phyloP scores from a whole-genome alignment of 108 stramenopile genomes.

The Nitzschia sp. region DNA sequence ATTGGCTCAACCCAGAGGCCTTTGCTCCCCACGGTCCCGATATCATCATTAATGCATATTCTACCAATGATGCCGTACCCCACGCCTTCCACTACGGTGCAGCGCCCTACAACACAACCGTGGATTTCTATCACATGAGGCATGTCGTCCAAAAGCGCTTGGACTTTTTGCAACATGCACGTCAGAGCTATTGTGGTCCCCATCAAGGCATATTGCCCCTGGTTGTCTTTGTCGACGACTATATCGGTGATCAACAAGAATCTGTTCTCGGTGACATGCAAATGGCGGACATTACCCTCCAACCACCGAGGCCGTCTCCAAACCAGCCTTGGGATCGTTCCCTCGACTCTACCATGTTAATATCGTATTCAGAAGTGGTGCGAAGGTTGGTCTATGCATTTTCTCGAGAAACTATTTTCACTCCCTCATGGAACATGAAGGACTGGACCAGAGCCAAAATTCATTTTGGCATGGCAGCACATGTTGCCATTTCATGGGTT shows the following conservation, averaged over 20 bases:
- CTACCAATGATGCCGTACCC: slow-evolving; percentile 47
- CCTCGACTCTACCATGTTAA: slow-evolving; percentile 16
- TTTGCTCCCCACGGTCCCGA: slow-evolving; percentile 50
- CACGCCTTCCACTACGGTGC: slow-evolving; percentile 36
- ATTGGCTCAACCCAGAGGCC: slow-evolving; percentile 22
- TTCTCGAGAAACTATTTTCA: slow-evolving; percentile 51
- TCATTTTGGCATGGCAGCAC: slow-evolving; percentile 33
- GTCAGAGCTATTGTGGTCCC: background rate
- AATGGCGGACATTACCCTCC: background rate
- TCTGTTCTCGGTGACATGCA: slow-evolving; percentile 28
- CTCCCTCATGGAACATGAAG: slow-evolving; percentile 33
- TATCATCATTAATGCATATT: slow-evolving; percentile 64
- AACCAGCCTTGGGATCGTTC: background rate
- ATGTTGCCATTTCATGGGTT: slow-evolving; percentile 21
- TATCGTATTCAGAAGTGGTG: slow-evolving; percentile 50
- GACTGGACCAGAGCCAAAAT: background rate
- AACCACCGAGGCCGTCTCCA: background rate
- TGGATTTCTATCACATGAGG: background rate
- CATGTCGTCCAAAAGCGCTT: background rate
- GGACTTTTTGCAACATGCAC: background rate
- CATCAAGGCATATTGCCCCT: slow-evolving; percentile 32
- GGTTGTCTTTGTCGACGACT: slow-evolving; percentile 59
- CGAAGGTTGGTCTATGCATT: slow-evolving; percentile 48
- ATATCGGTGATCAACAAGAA: slow-evolving; percentile 58
- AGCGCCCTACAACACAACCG: slow-evolving; percentile 6